These are phyloP conservation scores for Serendipita sp. DNA, from an alignment of 768 basidiomycete genomes.

Conservation along the genomic window DNA sequence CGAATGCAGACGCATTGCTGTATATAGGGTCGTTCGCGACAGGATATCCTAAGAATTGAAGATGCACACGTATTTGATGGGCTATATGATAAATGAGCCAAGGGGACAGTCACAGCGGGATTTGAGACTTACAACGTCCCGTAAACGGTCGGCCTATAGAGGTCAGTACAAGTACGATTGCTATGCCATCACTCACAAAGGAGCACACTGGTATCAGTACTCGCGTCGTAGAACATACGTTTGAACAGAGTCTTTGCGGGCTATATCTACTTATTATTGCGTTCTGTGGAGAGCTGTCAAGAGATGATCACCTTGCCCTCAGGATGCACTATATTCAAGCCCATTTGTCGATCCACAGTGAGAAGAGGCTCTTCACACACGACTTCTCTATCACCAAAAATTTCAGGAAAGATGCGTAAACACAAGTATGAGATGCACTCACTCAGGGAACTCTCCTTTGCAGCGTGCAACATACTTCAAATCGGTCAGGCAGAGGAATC, in stretches of 20 bases:
- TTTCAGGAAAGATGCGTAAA: not conserved
- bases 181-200: conserved; percentile 40
- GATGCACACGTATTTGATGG: conserved; percentile 93
- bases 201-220: conserved; percentile 72
- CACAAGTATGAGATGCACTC: conserved; percentile 20
- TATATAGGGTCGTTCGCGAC: conserved; percentile 96
- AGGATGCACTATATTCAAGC: conserved; percentile 88
- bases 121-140: conserved; percentile 62
- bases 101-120: not conserved
- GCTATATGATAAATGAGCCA: conserved; percentile 31
- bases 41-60: conserved; percentile 85
- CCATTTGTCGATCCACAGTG: conserved; percentile 92
- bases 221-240: conserved; percentile 61
- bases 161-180: conserved; percentile 10
- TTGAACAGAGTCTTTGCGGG: conserved; percentile 81
- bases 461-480: conserved; percentile 66
- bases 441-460: conserved; percentile 75
- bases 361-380: conserved; percentile 73
- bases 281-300: not conserved
- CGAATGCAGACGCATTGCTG: conserved; percentile 36
- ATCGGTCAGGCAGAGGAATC: not conserved
- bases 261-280: conserved; percentile 24
- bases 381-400: conserved; percentile 47
- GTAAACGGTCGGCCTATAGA: conserved; percentile 67
- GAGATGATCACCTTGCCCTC: conserved; percentile 61